Base-by-base conservation (phyloP, 2,329 filamentous ascomycete genomes). In the Fusarium citri region DNA sequence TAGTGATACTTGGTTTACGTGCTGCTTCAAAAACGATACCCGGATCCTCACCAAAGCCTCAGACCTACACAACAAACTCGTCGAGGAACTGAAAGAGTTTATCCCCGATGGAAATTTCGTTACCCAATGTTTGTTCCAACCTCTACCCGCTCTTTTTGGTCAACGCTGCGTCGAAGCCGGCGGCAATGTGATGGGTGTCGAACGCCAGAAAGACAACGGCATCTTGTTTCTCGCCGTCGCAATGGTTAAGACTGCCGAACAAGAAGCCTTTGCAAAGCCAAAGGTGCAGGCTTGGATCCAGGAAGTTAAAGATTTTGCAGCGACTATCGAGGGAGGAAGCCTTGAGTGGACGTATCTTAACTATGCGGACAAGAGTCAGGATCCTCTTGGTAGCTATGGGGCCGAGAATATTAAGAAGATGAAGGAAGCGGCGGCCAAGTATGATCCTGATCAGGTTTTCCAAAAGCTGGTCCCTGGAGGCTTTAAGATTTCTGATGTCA, bases 371-470 rank as follows among this genome's bases (percentile, higher is more conserved):
- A 55, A 46, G 18, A 69, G 57, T 0, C 71, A 76, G 37, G 59
- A 75, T 43, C 62, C 65, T 4, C 50, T 76, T 15, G 31, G 55
- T 10, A 73, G 55, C 22, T 76, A 74, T 18, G 73, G 73, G 10
- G 31, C n/a, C 8, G 68, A 68, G 15, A 76, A 75, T 8, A 37
- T 75, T 0, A 59, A 30, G 31, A 64, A 64, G 28, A 73, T 76
- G 57, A 66, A 60, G 22, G 55, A 73, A 11, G 64, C 65, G 0
- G 67, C 69, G 0, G 56, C 53, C 2, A 76, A 76, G 6, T 67
- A 72, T 10, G 77, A 78, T 46, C 68, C 77, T 2, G 64, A 69
- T 16, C 65, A 76, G 22, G 56, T 77, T 14, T 72, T 80, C 6
- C 76, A 78, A 28, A 73, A 59, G 15, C 14, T 64, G 14, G 58